Conservation (phyloP, 2,329 filamentous ascomycete genomes). For the Penicillium sp. region DNA sequence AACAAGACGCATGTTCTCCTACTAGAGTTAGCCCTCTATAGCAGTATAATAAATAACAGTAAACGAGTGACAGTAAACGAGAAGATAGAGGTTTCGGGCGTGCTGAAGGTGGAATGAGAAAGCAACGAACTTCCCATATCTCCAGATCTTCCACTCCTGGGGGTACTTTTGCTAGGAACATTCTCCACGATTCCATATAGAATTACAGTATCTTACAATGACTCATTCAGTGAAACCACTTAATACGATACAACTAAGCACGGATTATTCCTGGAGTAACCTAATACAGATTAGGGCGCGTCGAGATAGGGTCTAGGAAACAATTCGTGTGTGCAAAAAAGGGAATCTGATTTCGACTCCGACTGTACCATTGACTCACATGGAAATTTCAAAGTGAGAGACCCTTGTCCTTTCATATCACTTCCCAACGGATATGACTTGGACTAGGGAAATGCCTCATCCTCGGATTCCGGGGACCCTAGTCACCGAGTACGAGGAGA, state of each 20-base stretch:
- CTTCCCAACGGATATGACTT: neutral
- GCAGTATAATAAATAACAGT: neutral
- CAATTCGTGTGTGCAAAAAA: constrained; percentile 1
- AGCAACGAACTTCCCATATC: neutral
- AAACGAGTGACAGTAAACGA: neutral
- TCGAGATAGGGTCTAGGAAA: neutral
- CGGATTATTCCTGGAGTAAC: neutral
- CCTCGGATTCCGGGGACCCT: neutral
- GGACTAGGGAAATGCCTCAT: neutral
- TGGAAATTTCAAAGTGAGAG: neutral
- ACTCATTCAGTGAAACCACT: neutral
- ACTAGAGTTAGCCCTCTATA: neutral
- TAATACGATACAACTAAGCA: constrained; percentile 1
- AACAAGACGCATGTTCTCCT: neutral
- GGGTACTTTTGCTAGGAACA: neutral
- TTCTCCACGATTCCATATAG: neutral
- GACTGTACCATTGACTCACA: neutral
- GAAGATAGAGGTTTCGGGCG: neutral
- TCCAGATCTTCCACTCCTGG: neutral
- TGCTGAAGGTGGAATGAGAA: neutral
- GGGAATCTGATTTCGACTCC: constrained; percentile 5
- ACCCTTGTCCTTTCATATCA: neutral
- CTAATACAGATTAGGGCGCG: neutral
- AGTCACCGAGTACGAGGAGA: neutral
- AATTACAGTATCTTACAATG: constrained; percentile 1